Evolutionary conservation across 164 flowering plant species (phyloP).

Genomic region (Paratinospora sagittata): DNA sequence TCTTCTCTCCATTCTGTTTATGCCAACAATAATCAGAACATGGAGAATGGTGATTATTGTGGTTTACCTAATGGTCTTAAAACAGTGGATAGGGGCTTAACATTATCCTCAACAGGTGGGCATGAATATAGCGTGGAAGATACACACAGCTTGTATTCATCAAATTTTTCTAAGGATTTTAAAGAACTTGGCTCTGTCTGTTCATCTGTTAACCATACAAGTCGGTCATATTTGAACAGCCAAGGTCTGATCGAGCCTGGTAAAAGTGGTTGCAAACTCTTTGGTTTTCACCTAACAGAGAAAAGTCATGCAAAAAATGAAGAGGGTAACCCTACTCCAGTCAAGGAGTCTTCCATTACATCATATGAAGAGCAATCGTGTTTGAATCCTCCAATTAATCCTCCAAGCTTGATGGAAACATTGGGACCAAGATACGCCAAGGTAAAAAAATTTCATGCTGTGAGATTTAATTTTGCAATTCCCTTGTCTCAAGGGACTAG

Average conservation of each 20-base stretch:
- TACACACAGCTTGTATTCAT: conserved; percentile 14
- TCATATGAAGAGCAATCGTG: conserved; percentile 28
- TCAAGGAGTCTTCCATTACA: conserved; percentile 24
- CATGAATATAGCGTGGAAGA: conserved; percentile 9
- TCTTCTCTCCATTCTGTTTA: conserved; percentile 11
- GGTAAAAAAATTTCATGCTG: conserved; percentile 31
- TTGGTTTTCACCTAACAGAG: conserved; percentile 74
- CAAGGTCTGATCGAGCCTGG: conserved; percentile 26
- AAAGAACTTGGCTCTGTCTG: conserved; percentile 26
- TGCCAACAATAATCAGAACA: conserved; percentile 18
- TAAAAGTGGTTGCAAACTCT: conserved; percentile 66
- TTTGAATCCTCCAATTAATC: no score
- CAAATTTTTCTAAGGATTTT: conserved; percentile 20
- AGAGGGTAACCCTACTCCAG: conserved; percentile 29
- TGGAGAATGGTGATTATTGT: conserved; percentile 43
- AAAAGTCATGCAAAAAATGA: conserved; percentile 27
- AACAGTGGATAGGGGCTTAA: conserved; percentile 13
- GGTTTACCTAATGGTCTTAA: conserved; percentile 31
- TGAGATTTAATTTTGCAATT: conserved; percentile 33
- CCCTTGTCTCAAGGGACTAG: conserved; percentile 5
- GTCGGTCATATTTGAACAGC: conserved; percentile 30
- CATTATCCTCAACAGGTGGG: conserved; percentile 15
- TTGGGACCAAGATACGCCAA: conserved; percentile 47
- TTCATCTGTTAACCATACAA: conserved; percentile 20
- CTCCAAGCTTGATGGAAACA: conserved; percentile 27